phyloP scores from a whole-genome alignment of 2,329 filamentous ascomycete genomes.

The Cladobotryum mycophilum region DNA sequence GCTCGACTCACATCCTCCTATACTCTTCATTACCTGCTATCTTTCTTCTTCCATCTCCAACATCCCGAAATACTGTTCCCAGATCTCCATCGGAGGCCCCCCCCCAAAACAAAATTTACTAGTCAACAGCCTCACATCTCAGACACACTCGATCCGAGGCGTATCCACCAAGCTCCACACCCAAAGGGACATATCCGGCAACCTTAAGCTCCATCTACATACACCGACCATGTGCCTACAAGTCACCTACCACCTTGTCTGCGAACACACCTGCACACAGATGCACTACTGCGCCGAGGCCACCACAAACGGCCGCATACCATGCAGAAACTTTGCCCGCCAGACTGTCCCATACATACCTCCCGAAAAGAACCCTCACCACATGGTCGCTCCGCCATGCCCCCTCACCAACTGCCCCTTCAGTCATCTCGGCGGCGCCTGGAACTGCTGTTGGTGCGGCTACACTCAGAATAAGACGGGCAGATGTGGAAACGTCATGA shows the following conservation, averaged over 20 bases:
- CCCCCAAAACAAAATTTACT: no score
- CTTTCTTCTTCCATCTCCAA: no score
- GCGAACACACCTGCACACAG: slow-evolving; percentile 43
- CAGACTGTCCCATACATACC: slow-evolving; percentile 42
- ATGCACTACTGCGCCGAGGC: slow-evolving; percentile 41
- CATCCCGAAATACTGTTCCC: no score
- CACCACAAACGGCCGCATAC: slow-evolving; percentile 26
- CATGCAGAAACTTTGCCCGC: slow-evolving; percentile 38
- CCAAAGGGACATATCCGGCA: no score
- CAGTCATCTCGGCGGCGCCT: slow-evolving; percentile 41
- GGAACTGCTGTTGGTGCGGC: slow-evolving; percentile 53
- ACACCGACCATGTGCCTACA: slow-evolving; percentile 40
- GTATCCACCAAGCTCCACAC: no score
- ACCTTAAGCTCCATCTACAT: neutral
- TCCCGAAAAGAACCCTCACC: slow-evolving; percentile 33
- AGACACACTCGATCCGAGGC: no score
- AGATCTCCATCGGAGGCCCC: no score
- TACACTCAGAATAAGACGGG: slow-evolving; percentile 46
- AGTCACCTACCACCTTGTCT: slow-evolving; percentile 43
- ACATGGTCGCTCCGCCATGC: slow-evolving; percentile 34
- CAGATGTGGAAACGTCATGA: slow-evolving; percentile 47
- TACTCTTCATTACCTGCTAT: no score
- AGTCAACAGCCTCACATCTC: no score
- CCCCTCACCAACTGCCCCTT: slow-evolving; percentile 39
- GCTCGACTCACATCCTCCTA: no score